A percentile compares a stretch with the other conserved stretches of the same genome.
These are phyloP conservation scores for Deinandra increscens DNA, from an alignment of 129 eudicot genomes.

Conservation along the genomic window DNA sequence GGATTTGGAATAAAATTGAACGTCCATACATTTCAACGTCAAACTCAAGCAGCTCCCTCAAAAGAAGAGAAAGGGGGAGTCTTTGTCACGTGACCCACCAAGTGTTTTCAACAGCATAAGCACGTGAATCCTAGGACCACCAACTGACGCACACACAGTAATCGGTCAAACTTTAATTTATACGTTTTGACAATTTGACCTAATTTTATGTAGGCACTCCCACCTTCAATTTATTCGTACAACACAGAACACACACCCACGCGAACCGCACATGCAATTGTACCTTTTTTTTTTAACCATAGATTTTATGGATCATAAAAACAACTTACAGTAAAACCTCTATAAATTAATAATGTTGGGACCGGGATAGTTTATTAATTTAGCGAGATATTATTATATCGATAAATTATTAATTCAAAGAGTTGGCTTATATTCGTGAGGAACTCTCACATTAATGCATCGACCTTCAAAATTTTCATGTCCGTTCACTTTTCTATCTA, in stretches of 20 bases:
- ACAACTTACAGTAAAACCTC: no score
- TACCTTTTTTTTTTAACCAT: not conserved
- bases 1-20: not conserved
- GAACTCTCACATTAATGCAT: no score
- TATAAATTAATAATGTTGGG: no score
- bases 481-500: no score
- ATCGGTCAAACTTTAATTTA: slow-evolving; percentile 31
- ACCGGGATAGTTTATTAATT: no score
- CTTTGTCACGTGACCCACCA: slow-evolving; percentile 34
- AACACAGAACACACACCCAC: not conserved
- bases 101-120: slow-evolving; percentile 17
- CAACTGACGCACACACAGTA: slow-evolving; percentile 27
- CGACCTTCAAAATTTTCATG: no score
- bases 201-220: not conserved
- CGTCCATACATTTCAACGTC: not conserved
- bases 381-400: no score
- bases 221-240: not conserved
- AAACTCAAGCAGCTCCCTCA: slow-evolving; percentile 13
- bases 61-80: slow-evolving; percentile 26
- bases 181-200: slow-evolving; percentile 33
- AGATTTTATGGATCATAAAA: no score
- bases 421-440: no score
- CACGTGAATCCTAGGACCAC: slow-evolving; percentile 38
- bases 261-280: not conserved
- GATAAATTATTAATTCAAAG: no score